Conservation (phyloP, 2,329 filamentous ascomycete species). For the Scedosporium aurantiacum region DNA sequence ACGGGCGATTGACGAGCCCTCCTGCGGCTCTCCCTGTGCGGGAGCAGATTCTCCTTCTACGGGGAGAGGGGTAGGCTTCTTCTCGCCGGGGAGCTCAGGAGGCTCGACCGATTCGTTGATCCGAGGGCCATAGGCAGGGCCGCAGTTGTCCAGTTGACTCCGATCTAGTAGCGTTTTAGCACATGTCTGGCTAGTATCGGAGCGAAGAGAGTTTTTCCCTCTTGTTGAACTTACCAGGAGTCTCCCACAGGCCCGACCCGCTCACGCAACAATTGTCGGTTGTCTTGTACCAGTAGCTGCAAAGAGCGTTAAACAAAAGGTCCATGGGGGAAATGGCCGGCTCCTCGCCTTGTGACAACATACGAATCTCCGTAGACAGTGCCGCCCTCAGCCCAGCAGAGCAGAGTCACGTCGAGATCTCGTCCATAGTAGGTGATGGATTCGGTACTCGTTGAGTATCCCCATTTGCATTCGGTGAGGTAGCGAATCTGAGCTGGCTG, state of each 20-base stretch:
- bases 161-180: neutral
- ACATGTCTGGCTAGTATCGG: neutral
- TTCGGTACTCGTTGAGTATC: neutral
- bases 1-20: neutral
- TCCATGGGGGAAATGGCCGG: neutral
- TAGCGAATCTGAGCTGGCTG: constrained; percentile 4
- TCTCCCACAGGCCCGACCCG: constrained; percentile 4
- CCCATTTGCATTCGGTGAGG: constrained; percentile 8
- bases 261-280: constrained; percentile 7
- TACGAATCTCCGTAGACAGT: constrained; percentile 1
- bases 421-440: constrained; percentile 6
- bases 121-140: neutral
- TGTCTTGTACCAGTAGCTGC: constrained; percentile 8
- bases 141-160: neutral
- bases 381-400: constrained; percentile 5
- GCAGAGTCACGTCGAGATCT: constrained; percentile 5
- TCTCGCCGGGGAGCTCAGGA: neutral
- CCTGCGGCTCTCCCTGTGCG: neutral
- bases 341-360: too few species aligned
- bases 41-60: neutral
- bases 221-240: neutral
- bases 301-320: neutral
- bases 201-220: neutral
- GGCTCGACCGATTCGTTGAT: neutral
- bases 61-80: neutral